phyloP scores from a whole-genome alignment of 345 rosid species.

The Eucalyptus polybractea region DNA sequence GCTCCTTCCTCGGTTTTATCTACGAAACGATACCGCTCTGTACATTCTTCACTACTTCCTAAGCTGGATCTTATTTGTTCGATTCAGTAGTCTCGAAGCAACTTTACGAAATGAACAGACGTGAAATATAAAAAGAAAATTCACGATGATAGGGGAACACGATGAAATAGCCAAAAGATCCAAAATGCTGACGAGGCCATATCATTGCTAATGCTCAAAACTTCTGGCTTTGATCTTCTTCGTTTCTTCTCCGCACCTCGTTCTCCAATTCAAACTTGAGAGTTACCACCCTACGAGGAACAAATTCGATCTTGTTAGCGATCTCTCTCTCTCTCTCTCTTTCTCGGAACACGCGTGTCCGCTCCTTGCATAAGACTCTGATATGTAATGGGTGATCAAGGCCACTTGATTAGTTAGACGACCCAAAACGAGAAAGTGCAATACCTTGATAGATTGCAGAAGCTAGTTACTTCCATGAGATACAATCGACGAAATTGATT shows the following conservation, averaged over 20 bases:
- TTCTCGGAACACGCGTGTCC: not conserved
- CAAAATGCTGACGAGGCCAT: not conserved
- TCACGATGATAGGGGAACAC: not conserved
- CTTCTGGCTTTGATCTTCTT: not conserved
- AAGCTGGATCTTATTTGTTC: not conserved
- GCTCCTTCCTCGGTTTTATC: not conserved
- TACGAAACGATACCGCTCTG: not conserved
- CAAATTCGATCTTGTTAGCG: not conserved
- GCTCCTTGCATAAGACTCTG: not conserved
- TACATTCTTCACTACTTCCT: not conserved
- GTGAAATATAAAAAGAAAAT: not conserved
- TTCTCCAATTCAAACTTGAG: not conserved
- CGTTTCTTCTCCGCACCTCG: not conserved
- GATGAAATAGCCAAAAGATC: not conserved
- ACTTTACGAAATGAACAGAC: not conserved
- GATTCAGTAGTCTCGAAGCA: not conserved
- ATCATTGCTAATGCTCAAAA: not conserved
- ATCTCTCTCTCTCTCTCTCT: not conserved
- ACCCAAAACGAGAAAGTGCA: not conserved
- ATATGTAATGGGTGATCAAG: not conserved
- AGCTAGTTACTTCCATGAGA: conserved; percentile 29
- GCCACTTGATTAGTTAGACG: not conserved
- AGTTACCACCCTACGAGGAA: not conserved
- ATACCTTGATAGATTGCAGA: not conserved
- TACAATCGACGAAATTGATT: conserved; percentile 6